Evolutionary conservation across 345 rosid genomes (phyloP), one percentile per base, ranked within the genome.

Genomic region (Ceriops decandra): DNA sequence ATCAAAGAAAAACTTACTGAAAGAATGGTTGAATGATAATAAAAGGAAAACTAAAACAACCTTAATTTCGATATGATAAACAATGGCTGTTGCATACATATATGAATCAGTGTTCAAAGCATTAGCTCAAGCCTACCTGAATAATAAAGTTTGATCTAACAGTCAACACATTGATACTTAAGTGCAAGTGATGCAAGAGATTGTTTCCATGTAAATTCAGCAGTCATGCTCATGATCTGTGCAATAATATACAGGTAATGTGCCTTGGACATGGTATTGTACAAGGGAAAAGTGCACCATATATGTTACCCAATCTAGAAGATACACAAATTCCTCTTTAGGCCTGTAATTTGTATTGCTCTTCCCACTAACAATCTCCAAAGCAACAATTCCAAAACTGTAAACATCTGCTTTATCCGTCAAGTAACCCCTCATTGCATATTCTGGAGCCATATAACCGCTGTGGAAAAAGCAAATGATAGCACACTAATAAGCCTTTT

Each of bases 401-500:
- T 93, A 93, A 5, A 93, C 93, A 70, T 93, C 97, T 1, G 96
- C 96, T 51, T 93, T 93, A 73, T 90, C 97, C 2, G 98, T 93
- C 86, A 93, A 82, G 85, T 93, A 90, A 59, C 98, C 98, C 73
- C 96, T 88, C 98, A 90, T 90, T 64, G 98, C 98, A 74, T 93
- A 90, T 78, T 93, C 98, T 2, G 98, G 98, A 70, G 98, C 98
- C 97, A 93, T 93, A 76, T 91, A 93, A 46, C 98, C 98, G 83
- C 98, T 89, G 73, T 28, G 59, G 31, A 17, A 28, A 46, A 73
- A 46, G 16, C 4, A 63, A 5, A 22, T 5, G 20, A 1, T 7
- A 68, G 35, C 26, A 62, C n/a, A 49, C 28, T 8, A 9, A 35
- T 5, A 51, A 66, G 51, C 28, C 24, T 26, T 13, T 42, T 38